A percentile compares a stretch with the other conserved stretches of the same genome.
These are phyloP conservation scores for Lodderomyces jiufengensis DNA, from an alignment of 1,139 yeast species.

Conservation along the genomic window DNA sequence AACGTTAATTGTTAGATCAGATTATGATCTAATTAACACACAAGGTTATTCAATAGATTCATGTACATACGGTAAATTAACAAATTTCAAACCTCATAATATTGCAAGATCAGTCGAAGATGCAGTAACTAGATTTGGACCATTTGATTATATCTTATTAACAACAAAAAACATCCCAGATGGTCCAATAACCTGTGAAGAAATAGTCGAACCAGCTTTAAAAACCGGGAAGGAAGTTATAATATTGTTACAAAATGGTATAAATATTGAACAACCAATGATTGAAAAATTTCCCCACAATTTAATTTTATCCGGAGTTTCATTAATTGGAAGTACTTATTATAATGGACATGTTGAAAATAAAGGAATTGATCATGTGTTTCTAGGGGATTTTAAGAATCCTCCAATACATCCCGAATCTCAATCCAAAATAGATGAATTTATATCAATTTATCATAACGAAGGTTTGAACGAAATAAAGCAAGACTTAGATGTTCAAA, in stretches of 20 bases:
- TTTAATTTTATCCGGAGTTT: conserved; percentile 62
- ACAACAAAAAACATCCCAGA: conserved; percentile 79
- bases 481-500: conserved; percentile 47
- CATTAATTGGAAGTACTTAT: conserved; percentile 65
- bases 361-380: conserved; percentile 50
- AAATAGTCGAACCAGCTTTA: conserved; percentile 56
- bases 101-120: conserved; percentile 41
- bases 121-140: conserved; percentile 40
- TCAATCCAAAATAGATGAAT: conserved; percentile 29
- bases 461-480: conserved; percentile 35
- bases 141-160: conserved; percentile 64
- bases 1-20: conserved; percentile 64
- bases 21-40: conserved; percentile 48
- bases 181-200: conserved; percentile 49
- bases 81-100: conserved; percentile 52
- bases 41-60: conserved; percentile 62
- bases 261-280: conserved; percentile 65
- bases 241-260: conserved; percentile 69
- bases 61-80: conserved; percentile 54
- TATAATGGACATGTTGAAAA: conserved; percentile 49
- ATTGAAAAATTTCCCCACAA: conserved; percentile 55
- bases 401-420: conserved; percentile 14
- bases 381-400: conserved; percentile 51
- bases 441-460: conserved; percentile 49
- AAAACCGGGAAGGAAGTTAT: conserved; percentile 46